Base-by-base conservation (phyloP, 108 stramenopile genomes). In the Discostella pseudostelligera region DNA sequence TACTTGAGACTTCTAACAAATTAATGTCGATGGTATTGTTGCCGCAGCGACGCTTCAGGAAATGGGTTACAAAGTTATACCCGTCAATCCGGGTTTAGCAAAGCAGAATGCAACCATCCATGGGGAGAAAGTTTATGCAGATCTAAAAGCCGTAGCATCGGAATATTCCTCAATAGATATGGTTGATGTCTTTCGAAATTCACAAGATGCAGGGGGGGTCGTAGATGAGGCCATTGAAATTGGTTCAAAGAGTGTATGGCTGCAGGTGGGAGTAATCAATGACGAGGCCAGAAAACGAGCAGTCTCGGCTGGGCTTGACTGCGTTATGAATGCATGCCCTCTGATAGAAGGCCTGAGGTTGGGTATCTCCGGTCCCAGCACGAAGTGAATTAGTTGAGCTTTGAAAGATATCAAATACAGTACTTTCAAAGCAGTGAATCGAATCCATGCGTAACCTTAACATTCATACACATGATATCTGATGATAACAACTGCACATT, bases 141-240 rank as follows among this genome's bases (percentile, higher is more conserved):
- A 61, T 73, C 69, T 93, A 20, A 44, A 73, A 53, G 69, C 79
- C 40, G 84, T 88, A 25, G 60, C 81, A 4, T 63, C 64, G 26
- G 75, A 77, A n/a, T 54, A 16, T 54, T 59, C 57, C 43, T n/a
- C n/a, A n/a, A 60, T 93, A 16, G 92, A 93, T 56, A 90, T 93
- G 89, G 92, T 90, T 39, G 89, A 93, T 62, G 67, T 93, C 11
- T 93, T 93, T 67, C 83, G 87, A 1, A 78, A 80, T 57, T 75
- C 85, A 3, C 78, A 78, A 44, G 76, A 79, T 49, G 87, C 84
- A 5, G 87, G 86, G 11, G 63, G 68, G 9, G 70, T 92, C 62
- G 86, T 92, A 9, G 90, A 92, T 50, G 88, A 92, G 70, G 88
- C 87, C 12, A 87, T 92, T 35, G 69, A 42, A 10, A 64, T 90